phyloP scores from a whole-genome alignment of 176 grass and related monocot species.

The Secale cereale region DNA sequence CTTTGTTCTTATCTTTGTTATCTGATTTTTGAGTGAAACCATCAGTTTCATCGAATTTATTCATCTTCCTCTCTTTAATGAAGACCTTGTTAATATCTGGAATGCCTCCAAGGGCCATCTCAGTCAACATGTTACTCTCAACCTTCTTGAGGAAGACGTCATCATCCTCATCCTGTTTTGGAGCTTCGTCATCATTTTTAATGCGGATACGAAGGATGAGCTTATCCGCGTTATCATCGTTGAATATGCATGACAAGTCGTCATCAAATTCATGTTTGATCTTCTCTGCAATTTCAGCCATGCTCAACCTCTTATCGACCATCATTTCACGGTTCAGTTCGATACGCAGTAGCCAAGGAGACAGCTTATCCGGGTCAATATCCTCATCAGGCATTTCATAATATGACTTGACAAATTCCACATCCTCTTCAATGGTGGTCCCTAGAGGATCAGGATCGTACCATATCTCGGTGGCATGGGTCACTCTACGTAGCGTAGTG shows the following conservation, averaged over 20 bases:
- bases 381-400: slow-evolving; percentile 99
- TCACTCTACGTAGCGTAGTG: slow-evolving; percentile 89
- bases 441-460: slow-evolving; percentile 91
- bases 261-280: slow-evolving; percentile 96
- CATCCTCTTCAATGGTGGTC: slow-evolving; percentile 92
- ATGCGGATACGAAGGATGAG: slow-evolving; percentile 97
- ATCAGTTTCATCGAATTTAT: slow-evolving; percentile 69
- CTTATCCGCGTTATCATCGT: slow-evolving; percentile 99
- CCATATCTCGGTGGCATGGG: slow-evolving; percentile 95
- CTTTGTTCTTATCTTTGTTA: not conserved
- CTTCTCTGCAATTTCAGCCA: slow-evolving; percentile 95
- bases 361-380: slow-evolving; percentile 84
- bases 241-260: slow-evolving; percentile 95
- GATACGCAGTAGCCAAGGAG: slow-evolving; percentile 90
- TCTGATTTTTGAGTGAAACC: slow-evolving; percentile 60
- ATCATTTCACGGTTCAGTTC: slow-evolving; percentile 99
- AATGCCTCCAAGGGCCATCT: slow-evolving; percentile 97
- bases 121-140: slow-evolving; percentile 95
- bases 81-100: slow-evolving; percentile 98
- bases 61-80: slow-evolving; percentile 75
- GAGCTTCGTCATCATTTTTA: slow-evolving; percentile 91
- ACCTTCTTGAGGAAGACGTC: slow-evolving; percentile 92
- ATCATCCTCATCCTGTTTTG: slow-evolving; percentile 95
- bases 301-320: slow-evolving; percentile 99
- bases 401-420: slow-evolving; percentile 88